Percentiles rank a stretch among this genome's conserved stretches.
These are phyloP conservation scores for Saccharomycopsis fodiens DNA, from an alignment of 805 yeast genomes.

Conservation along the genomic window DNA sequence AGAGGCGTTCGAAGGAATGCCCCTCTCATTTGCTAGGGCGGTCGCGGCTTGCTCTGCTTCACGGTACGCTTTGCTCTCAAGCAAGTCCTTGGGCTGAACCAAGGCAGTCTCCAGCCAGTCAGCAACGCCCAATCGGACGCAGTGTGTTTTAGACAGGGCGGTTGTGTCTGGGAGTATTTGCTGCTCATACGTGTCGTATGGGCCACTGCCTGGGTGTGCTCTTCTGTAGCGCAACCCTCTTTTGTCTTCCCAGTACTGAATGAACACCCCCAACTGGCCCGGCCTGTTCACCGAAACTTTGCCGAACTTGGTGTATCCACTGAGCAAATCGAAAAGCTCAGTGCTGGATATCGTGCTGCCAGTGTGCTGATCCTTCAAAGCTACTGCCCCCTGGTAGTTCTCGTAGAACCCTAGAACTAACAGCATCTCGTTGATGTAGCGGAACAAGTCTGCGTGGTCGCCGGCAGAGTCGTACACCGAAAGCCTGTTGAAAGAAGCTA, in stretches of 20 bases:
- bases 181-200: constrained; percentile 1
- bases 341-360: background rate
- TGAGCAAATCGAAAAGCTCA: constrained; percentile 11
- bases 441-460: constrained; percentile 11
- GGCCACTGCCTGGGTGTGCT: background rate
- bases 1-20: background rate
- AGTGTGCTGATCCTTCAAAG: background rate
- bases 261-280: constrained; percentile 15
- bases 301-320: constrained; percentile 16
- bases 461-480: constrained; percentile 4
- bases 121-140: constrained; percentile 4
- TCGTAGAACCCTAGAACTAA: constrained; percentile 5
- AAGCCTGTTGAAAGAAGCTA: constrained; percentile 11
- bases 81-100: background rate
- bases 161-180: background rate
- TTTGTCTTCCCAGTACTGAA: constrained; percentile 19
- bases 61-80: background rate
- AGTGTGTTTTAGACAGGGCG: constrained; percentile 1
- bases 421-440: constrained; percentile 12
- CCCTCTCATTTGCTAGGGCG: background rate
- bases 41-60: background rate
- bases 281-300: constrained; percentile 5
- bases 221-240: constrained; percentile 8
- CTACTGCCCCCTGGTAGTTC: background rate
- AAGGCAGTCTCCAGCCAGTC: constrained; percentile 8